Evolutionary conservation across 805 yeast genomes (phyloP), one percentile per base, ranked within the genome.

Genomic region (Lipomyces yamadae): DNA sequence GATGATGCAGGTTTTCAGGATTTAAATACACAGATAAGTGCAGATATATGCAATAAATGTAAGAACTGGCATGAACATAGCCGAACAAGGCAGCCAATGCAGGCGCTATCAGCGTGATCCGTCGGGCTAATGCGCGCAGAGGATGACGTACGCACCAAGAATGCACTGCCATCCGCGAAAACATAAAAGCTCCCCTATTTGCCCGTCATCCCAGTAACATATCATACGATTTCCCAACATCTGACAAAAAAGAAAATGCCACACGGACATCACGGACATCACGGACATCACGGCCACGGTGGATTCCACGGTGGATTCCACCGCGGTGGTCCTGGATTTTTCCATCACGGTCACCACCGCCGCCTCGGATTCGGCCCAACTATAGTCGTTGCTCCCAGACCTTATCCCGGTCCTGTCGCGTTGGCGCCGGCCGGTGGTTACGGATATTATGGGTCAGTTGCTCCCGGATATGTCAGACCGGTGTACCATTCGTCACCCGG

Each of bases 351-450:
- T 24, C 65, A 45, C 33, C 57, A 42, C 32, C 64, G 65, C 3
- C 50, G 54, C 32, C 42, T 35, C 54, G 54, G 63, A 18, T 60
- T 64, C 42, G 71, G 71, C 13, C 66, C 71, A n/a, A 68, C 71
- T 11, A 50, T 68, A 34, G 53, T 68, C 53, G 65, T 68, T 30
- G 68, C 71, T 13, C 71, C 71, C 18, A 34, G 70, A 15, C 61
- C 66, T 2, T 65, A 65, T 57, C 48, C 62, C 7, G 35, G 32
- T 4, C 39, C 65, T 4, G 59, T 58, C 29, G 64, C 59, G 11
- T 67, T 64, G 53, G 63, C 65, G 7, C 65, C 65, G 18, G 64
- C 24, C 13, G 63, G 62, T n/a, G 70, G 69, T 13, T 68, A 68
- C 54, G 70, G 69, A 15, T 68, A 68, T 52, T 58, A 65, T 32